Percentiles rank a stretch among this genome's conserved stretches.
phyloP scores from a whole-genome alignment of 441 rosid genomes.

The Populus hybrid region DNA sequence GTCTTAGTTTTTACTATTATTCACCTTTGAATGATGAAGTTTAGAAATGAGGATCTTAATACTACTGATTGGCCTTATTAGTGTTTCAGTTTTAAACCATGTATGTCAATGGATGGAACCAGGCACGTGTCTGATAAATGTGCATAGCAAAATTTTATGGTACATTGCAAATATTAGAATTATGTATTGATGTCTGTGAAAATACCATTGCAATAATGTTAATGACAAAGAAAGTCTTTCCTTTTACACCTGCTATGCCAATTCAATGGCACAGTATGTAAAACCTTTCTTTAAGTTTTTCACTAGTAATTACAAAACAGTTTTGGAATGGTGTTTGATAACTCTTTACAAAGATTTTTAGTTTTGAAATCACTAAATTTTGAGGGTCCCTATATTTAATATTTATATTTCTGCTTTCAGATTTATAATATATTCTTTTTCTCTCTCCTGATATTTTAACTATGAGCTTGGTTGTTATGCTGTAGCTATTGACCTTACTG shows the following conservation, averaged over 20 bases:
- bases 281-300: neutral
- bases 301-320: neutral
- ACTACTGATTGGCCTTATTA: neutral
- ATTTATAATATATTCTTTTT: neutral
- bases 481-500: neutral
- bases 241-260: neutral
- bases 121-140: neutral
- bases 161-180: neutral
- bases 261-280: neutral
- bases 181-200: neutral
- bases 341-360: neutral
- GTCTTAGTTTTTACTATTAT: neutral
- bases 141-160: neutral
- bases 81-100: neutral
- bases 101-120: neutral
- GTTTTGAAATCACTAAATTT: neutral
- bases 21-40: neutral
- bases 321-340: neutral
- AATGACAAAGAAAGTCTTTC: neutral
- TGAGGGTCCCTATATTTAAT: neutral
- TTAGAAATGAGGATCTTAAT: neutral
- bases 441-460: neutral
- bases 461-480: neutral
- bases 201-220: neutral
- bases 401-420: constrained; percentile 1